phyloP scores from a whole-genome alignment of 495 filamentous ascomycete species.

The Annulohypoxylon maeteangense region DNA sequence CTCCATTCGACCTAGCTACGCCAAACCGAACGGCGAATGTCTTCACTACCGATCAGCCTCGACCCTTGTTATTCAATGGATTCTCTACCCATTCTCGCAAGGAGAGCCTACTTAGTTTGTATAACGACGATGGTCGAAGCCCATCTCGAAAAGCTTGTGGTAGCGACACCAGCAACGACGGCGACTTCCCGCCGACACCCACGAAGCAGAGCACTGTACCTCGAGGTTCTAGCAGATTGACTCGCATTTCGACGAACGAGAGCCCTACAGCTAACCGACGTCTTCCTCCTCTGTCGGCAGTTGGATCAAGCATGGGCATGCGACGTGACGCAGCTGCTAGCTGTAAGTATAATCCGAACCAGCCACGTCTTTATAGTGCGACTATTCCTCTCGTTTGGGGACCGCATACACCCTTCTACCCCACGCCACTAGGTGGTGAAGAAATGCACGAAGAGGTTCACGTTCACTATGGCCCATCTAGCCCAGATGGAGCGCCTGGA shows the following conservation, averaged over 20 bases:
- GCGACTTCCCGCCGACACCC: conserved; percentile 90
- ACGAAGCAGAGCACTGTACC: conserved; percentile 69
- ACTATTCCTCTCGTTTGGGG: conserved; percentile 31
- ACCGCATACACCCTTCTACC: conserved; percentile 27
- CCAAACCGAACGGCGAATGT: conserved; percentile 33
- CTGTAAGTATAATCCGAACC: conserved; percentile 57
- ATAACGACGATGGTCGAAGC: conserved; percentile 72
- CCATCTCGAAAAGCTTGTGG: conserved; percentile 67
- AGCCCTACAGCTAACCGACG: conserved; percentile 46
- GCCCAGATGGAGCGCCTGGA: conserved; percentile 46
- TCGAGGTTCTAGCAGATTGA: conserved; percentile 32
- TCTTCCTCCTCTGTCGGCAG: conserved; percentile 44
- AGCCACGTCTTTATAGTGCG: conserved; percentile 11
- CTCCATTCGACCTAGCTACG: conserved; percentile 62
- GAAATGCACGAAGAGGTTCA: conserved; percentile 52
- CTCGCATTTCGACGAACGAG: conserved; percentile 46
- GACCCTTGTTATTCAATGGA: conserved; percentile 54
- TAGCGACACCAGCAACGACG: conserved; percentile 60
- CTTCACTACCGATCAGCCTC: conserved; percentile 36
- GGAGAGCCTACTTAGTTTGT: conserved; percentile 79
- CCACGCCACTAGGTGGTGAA: conserved; percentile 50
- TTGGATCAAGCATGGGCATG: conserved; percentile 29
- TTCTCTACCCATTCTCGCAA: conserved; percentile 64
- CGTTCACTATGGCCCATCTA: conserved; percentile 43
- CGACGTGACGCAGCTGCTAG: conserved; percentile 41